Base-by-base conservation (phyloP, 148 eudicot species). In the Nyssa sinensis region DNA sequence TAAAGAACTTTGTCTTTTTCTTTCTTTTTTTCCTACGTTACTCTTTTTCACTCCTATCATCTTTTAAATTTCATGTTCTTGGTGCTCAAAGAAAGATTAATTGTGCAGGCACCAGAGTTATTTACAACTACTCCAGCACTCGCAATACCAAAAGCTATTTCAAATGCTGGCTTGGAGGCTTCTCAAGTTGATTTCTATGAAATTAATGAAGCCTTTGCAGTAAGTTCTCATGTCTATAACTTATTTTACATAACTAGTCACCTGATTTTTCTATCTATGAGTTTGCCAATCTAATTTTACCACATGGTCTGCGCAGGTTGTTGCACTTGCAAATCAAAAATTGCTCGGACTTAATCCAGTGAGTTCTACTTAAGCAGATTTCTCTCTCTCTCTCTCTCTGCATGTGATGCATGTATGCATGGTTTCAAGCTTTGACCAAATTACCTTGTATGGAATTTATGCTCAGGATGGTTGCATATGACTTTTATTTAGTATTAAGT, bases 131-230 rank as follows among this genome's bases (percentile, higher is more conserved):
- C 98, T 76, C 98, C 98, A 68, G 89, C 98, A 24, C 81, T 92
- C 41, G 98, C 97, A 31, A 87, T 95, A 53, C 98, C 98, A 30
- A 95, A 95, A 86, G 98, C 98, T 76, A 90, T 95, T 77, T 78
- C 92, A 80, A 86, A 84, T 83, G 94, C 97, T 77, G 94, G 94
- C 55, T 77, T 95, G 75, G 88, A 90, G 67, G 91, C 94, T 67
- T 89, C 97, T 29, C 83, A 95, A 78, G 83, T 95, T 68, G 97
- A 95, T 78, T 95, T 79, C 76, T 95, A 95, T 64, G 98, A 95
- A 81, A 89, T 95, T 70, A 95, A 95, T 70, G 98, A 95, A 85
- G 98, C 98, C 63, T 95, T 95, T 75, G 81, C 98, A 47, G 98
- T 92, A 90, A 78, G 85, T 72, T 75, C 66, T 60, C 65, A 9